Evolutionary conservation across 495 filamentous ascomycete genomes (phyloP).

Genomic region (Penicillium manginii): DNA sequence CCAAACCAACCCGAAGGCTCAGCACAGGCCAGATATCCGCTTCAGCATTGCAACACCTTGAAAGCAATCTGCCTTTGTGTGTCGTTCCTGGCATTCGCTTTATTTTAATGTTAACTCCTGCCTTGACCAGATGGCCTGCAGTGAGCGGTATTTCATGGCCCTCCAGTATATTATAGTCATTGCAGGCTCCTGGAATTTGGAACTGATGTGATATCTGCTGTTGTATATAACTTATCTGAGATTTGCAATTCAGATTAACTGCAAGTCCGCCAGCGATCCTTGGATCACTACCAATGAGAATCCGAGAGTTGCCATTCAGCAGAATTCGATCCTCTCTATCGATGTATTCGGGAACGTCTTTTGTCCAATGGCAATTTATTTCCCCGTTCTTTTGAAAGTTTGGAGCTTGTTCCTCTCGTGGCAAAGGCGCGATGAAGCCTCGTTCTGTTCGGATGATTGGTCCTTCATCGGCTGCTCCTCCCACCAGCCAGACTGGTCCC

Average conservation of each 20-base stretch:
- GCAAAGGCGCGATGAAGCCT: constrained; percentile 14
- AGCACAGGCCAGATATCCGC: background rate
- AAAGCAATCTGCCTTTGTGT: background rate
- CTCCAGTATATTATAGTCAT: too few relatives aligned
- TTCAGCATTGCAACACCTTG: background rate
- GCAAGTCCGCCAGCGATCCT: background rate
- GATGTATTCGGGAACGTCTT: background rate
- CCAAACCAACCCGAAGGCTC: constrained; percentile 5
- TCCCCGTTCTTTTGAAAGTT: background rate
- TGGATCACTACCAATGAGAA: background rate
- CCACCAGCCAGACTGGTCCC: constrained; percentile 12
- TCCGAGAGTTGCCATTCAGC: background rate
- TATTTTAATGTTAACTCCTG: background rate
- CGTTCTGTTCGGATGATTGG: constrained; percentile 12
- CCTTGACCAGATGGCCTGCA: background rate
- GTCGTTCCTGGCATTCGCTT: background rate
- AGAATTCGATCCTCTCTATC: background rate
- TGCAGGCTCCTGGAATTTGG: background rate
- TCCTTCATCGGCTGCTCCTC: constrained; percentile 3
- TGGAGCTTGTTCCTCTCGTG: constrained; percentile 1
- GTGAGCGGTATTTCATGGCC: too few relatives aligned
- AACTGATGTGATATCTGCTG: background rate
- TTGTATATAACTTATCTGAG: background rate
- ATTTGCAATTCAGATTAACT: background rate
- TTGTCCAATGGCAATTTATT: background rate